phyloP scores from a whole-genome alignment of 345 rosid species.

The Salix brachista region DNA sequence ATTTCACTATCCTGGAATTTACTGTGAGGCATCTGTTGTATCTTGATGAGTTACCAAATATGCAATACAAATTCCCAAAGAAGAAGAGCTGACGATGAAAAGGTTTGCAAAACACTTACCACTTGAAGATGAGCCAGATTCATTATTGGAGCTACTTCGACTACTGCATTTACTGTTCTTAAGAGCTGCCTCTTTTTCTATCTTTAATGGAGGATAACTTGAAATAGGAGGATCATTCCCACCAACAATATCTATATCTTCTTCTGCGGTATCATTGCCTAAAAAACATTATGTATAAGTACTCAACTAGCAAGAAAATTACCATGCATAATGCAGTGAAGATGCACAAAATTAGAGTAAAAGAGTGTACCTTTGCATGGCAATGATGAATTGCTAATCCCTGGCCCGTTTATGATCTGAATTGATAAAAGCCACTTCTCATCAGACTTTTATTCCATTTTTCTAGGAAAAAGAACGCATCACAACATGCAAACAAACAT shows the following conservation, averaged over 20 bases:
- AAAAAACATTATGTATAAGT: conserved; percentile 13
- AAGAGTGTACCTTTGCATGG: conserved; percentile 55
- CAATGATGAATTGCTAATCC: conserved; percentile 57
- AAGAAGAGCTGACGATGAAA: neutral
- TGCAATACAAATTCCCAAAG: neutral
- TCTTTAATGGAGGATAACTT: conserved; percentile 48
- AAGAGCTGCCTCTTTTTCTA: conserved; percentile 53
- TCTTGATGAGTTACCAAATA: neutral
- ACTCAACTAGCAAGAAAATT: conserved; percentile 16
- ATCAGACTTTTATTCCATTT: conserved; percentile 14
- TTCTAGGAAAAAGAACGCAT: neutral
- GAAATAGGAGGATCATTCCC: conserved; percentile 61
- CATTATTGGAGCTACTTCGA: conserved; percentile 74
- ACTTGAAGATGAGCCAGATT: conserved; percentile 69
- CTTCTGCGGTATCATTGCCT: conserved; percentile 62
- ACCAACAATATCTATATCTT: conserved; percentile 79
- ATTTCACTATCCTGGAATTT: neutral
- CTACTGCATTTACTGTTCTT: conserved; percentile 53
- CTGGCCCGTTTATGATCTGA: conserved; percentile 63
- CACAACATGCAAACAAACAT: conserved; percentile 6
- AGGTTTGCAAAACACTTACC: conserved; percentile 50
- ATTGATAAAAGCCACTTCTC: conserved; percentile 16
- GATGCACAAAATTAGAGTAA: conserved; percentile 4
- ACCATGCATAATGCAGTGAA: neutral
- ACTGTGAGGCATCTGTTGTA: neutral